phyloP scores from a whole-genome alignment of 2,329 filamentous ascomycete species.

The Trichoderma guizhouense region DNA sequence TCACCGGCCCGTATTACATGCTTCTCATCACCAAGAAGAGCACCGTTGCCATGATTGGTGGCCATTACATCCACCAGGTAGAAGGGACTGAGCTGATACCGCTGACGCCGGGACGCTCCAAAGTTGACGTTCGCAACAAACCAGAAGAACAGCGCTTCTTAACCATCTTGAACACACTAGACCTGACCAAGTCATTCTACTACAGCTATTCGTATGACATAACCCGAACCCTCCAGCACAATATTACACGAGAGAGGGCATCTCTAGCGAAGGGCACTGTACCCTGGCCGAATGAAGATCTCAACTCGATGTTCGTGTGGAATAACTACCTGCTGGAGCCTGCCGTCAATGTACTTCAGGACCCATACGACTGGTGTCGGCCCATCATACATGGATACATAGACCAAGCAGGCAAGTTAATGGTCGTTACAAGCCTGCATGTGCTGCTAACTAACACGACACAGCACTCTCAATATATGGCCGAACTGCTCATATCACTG shows the following conservation, averaged over 20 bases:
- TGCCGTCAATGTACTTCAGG: constrained; percentile 64
- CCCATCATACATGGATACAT: constrained; percentile 96
- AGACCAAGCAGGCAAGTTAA: constrained; percentile 67
- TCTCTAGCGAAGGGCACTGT: constrained; percentile 63
- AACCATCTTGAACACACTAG: constrained; percentile 83
- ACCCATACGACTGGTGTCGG: constrained; percentile 92
- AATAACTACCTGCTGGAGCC: constrained; percentile 86
- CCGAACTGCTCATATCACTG: constrained; percentile 82
- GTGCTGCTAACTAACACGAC: neutral
- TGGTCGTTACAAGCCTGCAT: too few species aligned
- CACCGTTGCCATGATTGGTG: constrained; percentile 92
- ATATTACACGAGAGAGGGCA: constrained; percentile 76
- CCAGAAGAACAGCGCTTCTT: constrained; percentile 83
- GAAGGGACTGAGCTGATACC: constrained; percentile 91
- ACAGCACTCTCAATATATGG: constrained; percentile 77
- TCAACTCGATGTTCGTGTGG: constrained; percentile 98
- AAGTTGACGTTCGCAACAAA: constrained; percentile 72
- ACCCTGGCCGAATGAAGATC: constrained; percentile 59
- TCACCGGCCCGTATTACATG: constrained; percentile 97
- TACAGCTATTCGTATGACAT: constrained; percentile 99
- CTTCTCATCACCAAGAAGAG: constrained; percentile 92
- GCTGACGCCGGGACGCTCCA: constrained; percentile 72
- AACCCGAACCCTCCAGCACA: constrained; percentile 86
- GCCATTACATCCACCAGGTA: constrained; percentile 93
- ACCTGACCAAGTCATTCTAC: constrained; percentile 89